Evolutionary conservation across 345 rosid species (phyloP), one percentile per base, ranked within the genome.

Genomic region (Eucalyptus albens): DNA sequence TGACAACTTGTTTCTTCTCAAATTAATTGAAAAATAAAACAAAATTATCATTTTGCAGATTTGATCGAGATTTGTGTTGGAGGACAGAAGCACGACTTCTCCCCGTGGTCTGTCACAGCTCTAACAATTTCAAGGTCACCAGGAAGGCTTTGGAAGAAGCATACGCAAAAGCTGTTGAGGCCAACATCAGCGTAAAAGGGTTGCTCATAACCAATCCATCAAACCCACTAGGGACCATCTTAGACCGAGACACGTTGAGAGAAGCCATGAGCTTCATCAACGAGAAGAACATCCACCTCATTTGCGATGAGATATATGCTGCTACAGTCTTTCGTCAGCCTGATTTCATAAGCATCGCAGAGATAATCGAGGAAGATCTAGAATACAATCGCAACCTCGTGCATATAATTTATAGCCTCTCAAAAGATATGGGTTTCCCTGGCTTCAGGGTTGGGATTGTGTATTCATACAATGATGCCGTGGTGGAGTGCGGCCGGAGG

Each of bases 361-460:
- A 98, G 92, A 92, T 97, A 29, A 91, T 98, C 8, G 94, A 95
- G 62, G 96, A 94, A 89, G 94, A 93, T 6, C 72, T n/a, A 7
- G 55, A 87, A 0, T 94, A 94, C 90, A 92, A 98, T 88, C 95
- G 89, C 3, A 91, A 96, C 88, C 94, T 98, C 53, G 92, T 98
- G 31, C 99, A 97, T 91, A 91, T 98, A 37, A 95, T 98, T 6
- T 95, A 98, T 60, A 98, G 99, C 69, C 94, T 97, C n/a, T 98
- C 99, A 2, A 98, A 98, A 91, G 99, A 97, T 93, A 93, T 98
- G 98, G 99, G 99, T 14, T 92, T 98, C 29, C 98, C 99, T 2
- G 99, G 99, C 27, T 95, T 97, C 69, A 93, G 99, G 86, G 95
- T 98, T 7, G 99, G 99, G 40, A 95, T 98, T 24, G 87, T 97